Conservation (phyloP, 192 early-diverging fungal species). For the Coemansia sp. region DNA sequence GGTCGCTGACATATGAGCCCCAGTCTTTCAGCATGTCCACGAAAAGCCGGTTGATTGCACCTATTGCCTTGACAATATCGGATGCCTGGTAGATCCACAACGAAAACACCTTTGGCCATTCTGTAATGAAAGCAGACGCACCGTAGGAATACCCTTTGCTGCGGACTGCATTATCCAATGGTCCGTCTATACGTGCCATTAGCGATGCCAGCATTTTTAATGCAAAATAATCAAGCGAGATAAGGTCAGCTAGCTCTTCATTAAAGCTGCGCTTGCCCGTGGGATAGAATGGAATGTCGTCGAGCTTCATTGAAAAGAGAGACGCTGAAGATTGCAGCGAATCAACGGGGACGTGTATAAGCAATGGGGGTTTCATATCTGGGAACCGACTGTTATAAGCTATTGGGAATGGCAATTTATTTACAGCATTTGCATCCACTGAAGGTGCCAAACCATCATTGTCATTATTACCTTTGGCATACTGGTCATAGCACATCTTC, state of each 20-base stretch:
- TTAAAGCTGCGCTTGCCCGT: conserved; percentile 21
- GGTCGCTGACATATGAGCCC: conserved; percentile 37
- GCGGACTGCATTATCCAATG: conserved; percentile 73
- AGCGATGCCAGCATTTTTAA: conserved; percentile 67
- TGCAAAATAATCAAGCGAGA: conserved; percentile 56
- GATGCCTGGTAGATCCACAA: conserved; percentile 28
- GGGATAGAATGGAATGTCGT: conserved; percentile 24
- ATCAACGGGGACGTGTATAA: conserved; percentile 50
- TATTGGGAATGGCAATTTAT: conserved; percentile 45
- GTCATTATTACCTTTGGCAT: background rate
- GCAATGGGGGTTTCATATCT: conserved; percentile 35
- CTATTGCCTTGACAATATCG: conserved; percentile 32
- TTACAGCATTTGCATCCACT: background rate
- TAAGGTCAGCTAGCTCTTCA: conserved; percentile 39
- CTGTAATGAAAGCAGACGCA: conserved; percentile 57
- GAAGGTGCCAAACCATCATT: background rate
- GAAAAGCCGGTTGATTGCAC: conserved; percentile 25
- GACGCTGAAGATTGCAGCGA: conserved; percentile 54
- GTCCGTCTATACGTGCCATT: conserved; percentile 72
- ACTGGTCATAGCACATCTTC: conserved; percentile 14
- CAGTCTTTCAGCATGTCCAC: conserved; percentile 21
- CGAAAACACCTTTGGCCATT: conserved; percentile 61
- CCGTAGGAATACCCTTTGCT: conserved; percentile 79
- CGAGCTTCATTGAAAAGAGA: conserved; percentile 45
- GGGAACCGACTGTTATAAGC: conserved; percentile 49